phyloP scores from a whole-genome alignment of 768 basidiomycete species.

The Nidula microcarpa region DNA sequence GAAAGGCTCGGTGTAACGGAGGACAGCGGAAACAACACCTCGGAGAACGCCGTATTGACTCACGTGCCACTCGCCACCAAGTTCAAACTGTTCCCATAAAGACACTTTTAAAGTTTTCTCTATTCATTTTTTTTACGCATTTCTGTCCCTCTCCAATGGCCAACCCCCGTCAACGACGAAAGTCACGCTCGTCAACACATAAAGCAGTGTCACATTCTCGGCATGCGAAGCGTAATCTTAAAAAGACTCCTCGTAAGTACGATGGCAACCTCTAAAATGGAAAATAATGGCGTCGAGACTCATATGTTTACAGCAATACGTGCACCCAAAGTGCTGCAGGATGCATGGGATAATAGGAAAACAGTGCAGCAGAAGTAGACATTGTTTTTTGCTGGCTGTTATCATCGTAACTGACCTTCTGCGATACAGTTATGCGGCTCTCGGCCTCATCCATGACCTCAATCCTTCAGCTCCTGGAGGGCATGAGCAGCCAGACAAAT shows the following conservation, averaged over 20 bases:
- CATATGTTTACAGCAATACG: conserved; percentile 53
- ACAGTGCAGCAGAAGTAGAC: conserved; percentile 91
- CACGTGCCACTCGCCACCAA: conserved; percentile 6
- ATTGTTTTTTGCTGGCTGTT: not conserved
- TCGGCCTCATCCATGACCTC: conserved; percentile 70
- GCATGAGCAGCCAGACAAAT: conserved; percentile 39
- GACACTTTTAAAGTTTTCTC: no score
- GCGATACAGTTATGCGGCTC: conserved; percentile 62
- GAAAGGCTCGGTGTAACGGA: conserved; percentile 14
- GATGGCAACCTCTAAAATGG: not conserved
- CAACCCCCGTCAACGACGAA: conserved; percentile 91
- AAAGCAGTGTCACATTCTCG: conserved; percentile 70
- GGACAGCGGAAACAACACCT: conserved; percentile 21
- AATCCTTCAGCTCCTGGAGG: conserved; percentile 72
- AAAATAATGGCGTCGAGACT: conserved; percentile 5
- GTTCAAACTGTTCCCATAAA: no score
- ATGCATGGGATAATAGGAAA: conserved; percentile 83
- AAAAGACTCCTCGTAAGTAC: conserved; percentile 71
- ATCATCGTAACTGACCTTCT: conserved; percentile 1
- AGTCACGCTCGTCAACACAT: conserved; percentile 75
- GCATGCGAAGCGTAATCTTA: conserved; percentile 70
- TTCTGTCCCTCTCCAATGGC: conserved; percentile 52
- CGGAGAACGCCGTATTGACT: conserved; percentile 26
- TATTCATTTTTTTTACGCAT: not conserved
- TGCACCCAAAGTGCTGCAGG: conserved; percentile 77